Percentiles rank a stretch among this genome's conserved stretches.
phyloP scores from a whole-genome alignment of 768 basidiomycete genomes.

The Mycena capillaripes region DNA sequence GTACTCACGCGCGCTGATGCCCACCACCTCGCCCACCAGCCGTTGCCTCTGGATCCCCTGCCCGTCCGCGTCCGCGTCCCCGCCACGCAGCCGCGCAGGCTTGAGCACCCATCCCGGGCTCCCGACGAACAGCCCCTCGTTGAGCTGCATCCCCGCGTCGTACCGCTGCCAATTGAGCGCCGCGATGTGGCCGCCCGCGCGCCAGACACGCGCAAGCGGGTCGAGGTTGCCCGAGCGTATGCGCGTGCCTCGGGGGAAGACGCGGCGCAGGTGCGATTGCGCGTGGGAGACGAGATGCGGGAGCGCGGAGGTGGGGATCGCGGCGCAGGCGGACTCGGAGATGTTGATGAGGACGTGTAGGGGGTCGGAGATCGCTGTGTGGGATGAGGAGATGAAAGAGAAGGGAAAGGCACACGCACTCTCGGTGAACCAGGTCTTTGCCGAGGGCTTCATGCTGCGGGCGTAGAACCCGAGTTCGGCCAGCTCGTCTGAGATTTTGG shows the following conservation, averaged over 20 bases:
- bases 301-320: constrained; percentile 55
- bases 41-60: neutral
- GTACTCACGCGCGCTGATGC: constrained; percentile 53
- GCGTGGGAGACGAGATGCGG: constrained; percentile 58
- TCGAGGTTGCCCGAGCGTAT: constrained; percentile 69
- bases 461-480: constrained; percentile 72
- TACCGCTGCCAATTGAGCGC: constrained; percentile 76
- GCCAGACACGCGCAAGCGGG: constrained; percentile 67
- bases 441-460: constrained; percentile 71
- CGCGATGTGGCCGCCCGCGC: constrained; percentile 68
- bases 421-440: constrained; percentile 64
- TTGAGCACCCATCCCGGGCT: constrained; percentile 69
- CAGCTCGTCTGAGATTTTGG: constrained; percentile 63
- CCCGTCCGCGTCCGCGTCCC: neutral
- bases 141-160: constrained; percentile 69
- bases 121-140: constrained; percentile 74
- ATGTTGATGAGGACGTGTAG: constrained; percentile 72
- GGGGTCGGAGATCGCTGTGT: constrained; percentile 55
- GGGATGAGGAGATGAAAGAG: neutral
- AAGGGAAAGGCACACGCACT: constrained; percentile 41
- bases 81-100: constrained; percentile 50
- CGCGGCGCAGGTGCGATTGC: constrained; percentile 61
- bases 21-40: constrained; percentile 54
- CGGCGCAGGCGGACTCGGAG: constrained; percentile 62
- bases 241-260: constrained; percentile 71